phyloP scores from a whole-genome alignment of 495 filamentous ascomycete species.

The Aspergillus saccharolyticus region DNA sequence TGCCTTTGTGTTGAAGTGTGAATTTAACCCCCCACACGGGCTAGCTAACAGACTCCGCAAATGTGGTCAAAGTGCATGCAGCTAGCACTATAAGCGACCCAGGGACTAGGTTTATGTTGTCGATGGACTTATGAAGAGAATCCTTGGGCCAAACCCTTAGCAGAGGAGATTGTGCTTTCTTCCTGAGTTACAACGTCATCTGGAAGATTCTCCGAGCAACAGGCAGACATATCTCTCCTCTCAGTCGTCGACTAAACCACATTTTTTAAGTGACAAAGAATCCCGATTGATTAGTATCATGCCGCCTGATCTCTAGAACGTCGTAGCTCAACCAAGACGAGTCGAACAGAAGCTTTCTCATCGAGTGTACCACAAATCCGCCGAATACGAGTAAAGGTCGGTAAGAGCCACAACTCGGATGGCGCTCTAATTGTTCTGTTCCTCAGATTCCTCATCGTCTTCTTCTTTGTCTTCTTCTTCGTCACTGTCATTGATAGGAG shows the following conservation, averaged over 20 bases:
- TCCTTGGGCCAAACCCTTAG: too few relatives aligned
- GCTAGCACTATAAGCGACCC: background rate
- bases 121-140: too few relatives aligned
- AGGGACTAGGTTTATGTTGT: too few relatives aligned
- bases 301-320: background rate
- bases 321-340: background rate
- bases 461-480: background rate
- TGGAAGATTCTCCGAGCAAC: background rate
- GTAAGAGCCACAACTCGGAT: background rate
- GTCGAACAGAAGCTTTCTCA: background rate
- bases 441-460: background rate
- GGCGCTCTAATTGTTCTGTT: background rate
- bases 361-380: background rate
- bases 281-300: background rate
- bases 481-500: background rate
- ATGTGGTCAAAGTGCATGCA: background rate
- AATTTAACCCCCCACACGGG: background rate
- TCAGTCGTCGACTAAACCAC: background rate
- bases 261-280: background rate
- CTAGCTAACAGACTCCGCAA: background rate
- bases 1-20: background rate
- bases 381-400: background rate
- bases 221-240: background rate
- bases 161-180: background rate
- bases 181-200: background rate